Evolutionary conservation across 768 basidiomycete genomes (phyloP), one percentile per base, ranked within the genome.

Genomic region (Tricholoma terreum): DNA sequence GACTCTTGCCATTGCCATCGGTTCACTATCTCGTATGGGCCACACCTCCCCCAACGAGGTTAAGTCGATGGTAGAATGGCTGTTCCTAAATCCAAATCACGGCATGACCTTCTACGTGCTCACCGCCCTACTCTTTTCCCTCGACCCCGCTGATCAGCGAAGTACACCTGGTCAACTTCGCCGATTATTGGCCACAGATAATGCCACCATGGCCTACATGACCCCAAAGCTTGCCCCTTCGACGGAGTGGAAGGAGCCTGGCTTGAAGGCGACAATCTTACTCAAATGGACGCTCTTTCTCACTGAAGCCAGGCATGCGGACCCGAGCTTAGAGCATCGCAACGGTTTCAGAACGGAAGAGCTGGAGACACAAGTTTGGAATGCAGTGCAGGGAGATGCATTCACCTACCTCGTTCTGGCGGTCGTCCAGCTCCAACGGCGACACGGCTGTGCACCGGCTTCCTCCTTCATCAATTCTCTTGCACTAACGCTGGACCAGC

Each of bases 241-340:
- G 2, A 72, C 81, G 2, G 71, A 78, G 14, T 94, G 92, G 91
- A 86, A 80, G 54, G 85, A 88, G 17, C 72, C 78, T 1, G 84
- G 85, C 1, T 71, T 96, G 14, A 90, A 87, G 65, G 86, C 91
- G 0, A 78, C 81, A 1, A 65, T 94, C 5, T 71, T 89, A n/a
- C 78, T 97, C 36, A 91, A 92, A 66, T 95, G 92, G 92, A 89
- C 92, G 0, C 77, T 95, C 57, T 92, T 92, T 69, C 75, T 93
- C 61, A 86, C 91, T 1, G 86, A 91, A 60, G 80, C 84, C 6
- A 80, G 92, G 22, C 85, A 88, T 66, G 80, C 82, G 17, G 84
- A 91, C 62, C 73, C 84, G 1, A 77, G 79, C 4, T 70, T 94
- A 35, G 87, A 90, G 62, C 78, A 83, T 62, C 76, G 78, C 30